phyloP scores from a whole-genome alignment of 1,284 basidiomycete genomes.

The Tilletia walkeri region DNA sequence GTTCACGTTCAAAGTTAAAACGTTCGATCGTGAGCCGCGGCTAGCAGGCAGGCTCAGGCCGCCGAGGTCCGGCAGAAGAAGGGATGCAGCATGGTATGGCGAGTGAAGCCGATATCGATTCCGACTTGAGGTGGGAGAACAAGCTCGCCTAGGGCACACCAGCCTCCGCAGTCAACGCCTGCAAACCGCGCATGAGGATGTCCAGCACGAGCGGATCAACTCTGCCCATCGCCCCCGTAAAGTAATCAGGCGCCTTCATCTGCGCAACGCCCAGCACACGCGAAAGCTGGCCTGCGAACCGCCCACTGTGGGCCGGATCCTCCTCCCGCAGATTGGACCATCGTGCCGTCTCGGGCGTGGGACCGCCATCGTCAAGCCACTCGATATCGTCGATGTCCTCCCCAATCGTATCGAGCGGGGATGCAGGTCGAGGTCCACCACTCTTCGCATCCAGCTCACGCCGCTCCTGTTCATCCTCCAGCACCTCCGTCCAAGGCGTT shows the following conservation, averaged over 20 bases:
- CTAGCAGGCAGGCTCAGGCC: too few species aligned
- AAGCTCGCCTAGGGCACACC: too few species aligned
- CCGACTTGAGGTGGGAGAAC: too few species aligned
- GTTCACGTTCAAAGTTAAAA: too few species aligned
- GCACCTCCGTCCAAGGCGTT: slow-evolving; percentile 46
- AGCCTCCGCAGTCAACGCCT: not conserved
- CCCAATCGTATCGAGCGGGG: slow-evolving; percentile 34
- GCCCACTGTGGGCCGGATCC: slow-evolving; percentile 36
- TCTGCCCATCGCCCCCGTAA: slow-evolving; percentile 27
- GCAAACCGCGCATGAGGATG: slow-evolving; percentile 28
- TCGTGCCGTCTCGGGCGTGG: slow-evolving; percentile 40
- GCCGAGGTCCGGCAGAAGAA: too few species aligned
- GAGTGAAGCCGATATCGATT: too few species aligned
- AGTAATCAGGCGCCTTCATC: slow-evolving; percentile 19
- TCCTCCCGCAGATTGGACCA: slow-evolving; percentile 29
- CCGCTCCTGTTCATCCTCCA: slow-evolving; percentile 40
- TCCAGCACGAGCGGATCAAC: slow-evolving; percentile 51
- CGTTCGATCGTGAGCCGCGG: too few species aligned
- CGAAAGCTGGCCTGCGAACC: slow-evolving; percentile 33
- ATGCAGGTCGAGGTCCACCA: slow-evolving; percentile 25
- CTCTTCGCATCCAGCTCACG: not conserved
- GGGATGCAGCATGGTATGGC: too few species aligned
- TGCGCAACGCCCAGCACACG: slow-evolving; percentile 37
- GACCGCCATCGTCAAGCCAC: slow-evolving; percentile 38
- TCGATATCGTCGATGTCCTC: slow-evolving; percentile 30